These are phyloP conservation scores for Cicer judaicum DNA, from an alignment of 306 rosid species.

Conservation along the genomic window DNA sequence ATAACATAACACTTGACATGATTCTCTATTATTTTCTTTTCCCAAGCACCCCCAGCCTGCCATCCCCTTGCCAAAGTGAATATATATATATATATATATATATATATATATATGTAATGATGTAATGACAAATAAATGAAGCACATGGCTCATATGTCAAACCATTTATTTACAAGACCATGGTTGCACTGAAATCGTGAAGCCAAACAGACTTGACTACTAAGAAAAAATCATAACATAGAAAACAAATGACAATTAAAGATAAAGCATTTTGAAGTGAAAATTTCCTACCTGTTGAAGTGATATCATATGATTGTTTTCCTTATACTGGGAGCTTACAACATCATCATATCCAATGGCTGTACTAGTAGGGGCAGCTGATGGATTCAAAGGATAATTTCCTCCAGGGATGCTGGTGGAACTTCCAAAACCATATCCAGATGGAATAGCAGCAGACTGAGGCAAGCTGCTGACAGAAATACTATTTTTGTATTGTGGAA, in stretches of 20 bases:
- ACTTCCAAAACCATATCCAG: constrained; percentile 93
- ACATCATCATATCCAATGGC: constrained; percentile 88
- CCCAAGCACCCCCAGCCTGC: not conserved
- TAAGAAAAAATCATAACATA: constrained; percentile 2
- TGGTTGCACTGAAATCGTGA: not conserved
- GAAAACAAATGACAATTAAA: constrained; percentile 7
- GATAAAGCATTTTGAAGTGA: not conserved
- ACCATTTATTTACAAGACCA: not conserved
- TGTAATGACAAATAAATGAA: not conserved
- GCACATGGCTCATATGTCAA: not conserved
- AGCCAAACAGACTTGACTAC: not conserved
- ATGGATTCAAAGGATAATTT: constrained; percentile 78
- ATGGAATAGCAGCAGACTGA: constrained; percentile 83
- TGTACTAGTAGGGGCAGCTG: constrained; percentile 77
- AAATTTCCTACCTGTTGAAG: constrained; percentile 78
- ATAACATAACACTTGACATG: not conserved
- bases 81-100: too few species aligned
- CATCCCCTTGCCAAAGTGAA: not conserved
- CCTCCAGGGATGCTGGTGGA: constrained; percentile 94
- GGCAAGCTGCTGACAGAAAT: constrained; percentile 96
- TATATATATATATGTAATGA: too few species aligned
- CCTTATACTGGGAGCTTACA: constrained; percentile 86
- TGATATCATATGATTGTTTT: constrained; percentile 81
- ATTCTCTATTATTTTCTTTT: constrained; percentile 2
- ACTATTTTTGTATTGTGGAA: constrained; percentile 93